Base-by-base conservation (phyloP, 352 stramenopile species). In the Phytophthora chlamydospora region DNA sequence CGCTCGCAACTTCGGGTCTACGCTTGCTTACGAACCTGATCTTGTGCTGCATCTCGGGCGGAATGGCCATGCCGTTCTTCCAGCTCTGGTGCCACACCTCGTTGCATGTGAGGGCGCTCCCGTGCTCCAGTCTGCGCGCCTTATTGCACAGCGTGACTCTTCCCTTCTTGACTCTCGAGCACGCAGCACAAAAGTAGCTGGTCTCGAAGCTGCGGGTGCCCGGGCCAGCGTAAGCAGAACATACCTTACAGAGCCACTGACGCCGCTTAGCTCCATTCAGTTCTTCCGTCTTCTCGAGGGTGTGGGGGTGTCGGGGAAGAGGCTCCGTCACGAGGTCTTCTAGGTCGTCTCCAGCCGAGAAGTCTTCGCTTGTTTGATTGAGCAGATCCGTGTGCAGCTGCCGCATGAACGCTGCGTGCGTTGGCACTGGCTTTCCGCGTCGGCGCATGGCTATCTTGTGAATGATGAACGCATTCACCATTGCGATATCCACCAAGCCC, bases 381-480 rank as follows among this genome's bases (percentile, higher is more conserved):
- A 45, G 7, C 9, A 45, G 9, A 11, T 29, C 40, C 0, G 3
- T 31, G 40, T 45, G 17, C 0, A 45, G 2, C 0, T 1, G 2
- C 12, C 44, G 41, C 29, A 52, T 31, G 44, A 50, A 50, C 9
- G 19, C 51, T 21, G 51, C 51, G 13, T 58, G 51, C 5, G 51
- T 50, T 0, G 51, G 51, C 4, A 58, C 51, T 0, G 51, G 32
- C 32, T 42, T 58, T 5, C 12, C 12, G 1, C 29, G 14, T 6
- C 27, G 48, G 4, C 35, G 12, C n/a, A 64, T 58, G 2, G 32
- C 19, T 3, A 66, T 34, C 4, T 52, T 53, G 38, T 67, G 40
- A 1, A 75, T 31, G 48, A 75, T 56, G 36, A 61, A 74, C 12
- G 21, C 40, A 14, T 74, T 74, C 5, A 68, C 49, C 29, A 68